Percentiles rank a stretch among this genome's conserved stretches.
phyloP scores from a whole-genome alignment of 1,139 yeast species.

The Nakaseomyces uthaithaninus region DNA sequence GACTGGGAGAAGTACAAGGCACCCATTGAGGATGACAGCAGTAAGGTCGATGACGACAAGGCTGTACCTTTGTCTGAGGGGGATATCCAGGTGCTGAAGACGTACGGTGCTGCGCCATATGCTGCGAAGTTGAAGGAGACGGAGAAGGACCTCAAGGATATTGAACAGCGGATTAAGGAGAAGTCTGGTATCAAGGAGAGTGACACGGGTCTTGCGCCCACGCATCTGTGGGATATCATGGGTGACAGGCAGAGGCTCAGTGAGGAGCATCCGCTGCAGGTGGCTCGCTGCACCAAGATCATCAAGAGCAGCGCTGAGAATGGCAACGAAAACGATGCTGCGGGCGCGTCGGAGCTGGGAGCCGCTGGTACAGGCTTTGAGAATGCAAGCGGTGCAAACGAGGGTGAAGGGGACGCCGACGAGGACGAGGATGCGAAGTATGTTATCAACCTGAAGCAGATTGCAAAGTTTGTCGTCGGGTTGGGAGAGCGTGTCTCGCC shows the following conservation, averaged over 20 bases:
- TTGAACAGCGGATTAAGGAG: conserved; percentile 83
- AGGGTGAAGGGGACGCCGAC: conserved; percentile 39
- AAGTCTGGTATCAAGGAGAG: conserved; percentile 90
- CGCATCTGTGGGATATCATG: conserved; percentile 94
- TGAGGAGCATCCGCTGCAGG: conserved; percentile 94
- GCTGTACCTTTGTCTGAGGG: conserved; percentile 88
- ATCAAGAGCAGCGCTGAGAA: conserved; percentile 44
- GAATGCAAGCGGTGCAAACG: conserved; percentile 8
- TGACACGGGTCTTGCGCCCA: conserved; percentile 93
- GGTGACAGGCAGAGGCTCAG: conserved; percentile 92
- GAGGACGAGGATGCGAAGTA: conserved; percentile 84
- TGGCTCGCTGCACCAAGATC: conserved; percentile 96
- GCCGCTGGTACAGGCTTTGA: conserved; percentile 24
- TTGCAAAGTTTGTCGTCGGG: conserved; percentile 95
- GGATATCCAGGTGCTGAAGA: conserved; percentile 91
- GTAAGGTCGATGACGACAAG: conserved; percentile 53
- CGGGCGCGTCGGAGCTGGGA: conserved; percentile 16
- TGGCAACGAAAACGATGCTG: conserved; percentile 18
- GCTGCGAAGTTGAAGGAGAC: conserved; percentile 69
- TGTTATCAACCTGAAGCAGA: conserved; percentile 93
- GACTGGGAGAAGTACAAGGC: conserved; percentile 97
- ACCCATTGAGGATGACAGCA: conserved; percentile 57
- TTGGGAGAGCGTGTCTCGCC: conserved; percentile 96
- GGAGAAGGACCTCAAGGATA: conserved; percentile 75
- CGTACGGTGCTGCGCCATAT: conserved; percentile 97